phyloP scores from a whole-genome alignment of 106 monocot species.

The Vanilla planifolia region DNA sequence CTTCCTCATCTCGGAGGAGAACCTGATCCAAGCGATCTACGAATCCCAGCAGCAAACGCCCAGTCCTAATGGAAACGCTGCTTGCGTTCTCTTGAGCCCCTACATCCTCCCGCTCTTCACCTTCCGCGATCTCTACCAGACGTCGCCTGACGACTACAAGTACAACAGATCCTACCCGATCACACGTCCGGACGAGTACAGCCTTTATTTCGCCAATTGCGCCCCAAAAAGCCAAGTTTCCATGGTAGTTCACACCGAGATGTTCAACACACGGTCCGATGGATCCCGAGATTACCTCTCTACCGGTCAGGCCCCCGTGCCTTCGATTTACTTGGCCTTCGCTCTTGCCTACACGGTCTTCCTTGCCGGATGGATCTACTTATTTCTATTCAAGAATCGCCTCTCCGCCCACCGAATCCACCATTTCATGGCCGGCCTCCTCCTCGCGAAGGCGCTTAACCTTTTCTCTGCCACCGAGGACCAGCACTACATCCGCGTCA shows the following conservation, averaged over 20 bases:
- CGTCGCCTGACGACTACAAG: conserved; percentile 16
- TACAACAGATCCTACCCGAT: conserved; percentile 47
- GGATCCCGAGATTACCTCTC: conserved; percentile 57
- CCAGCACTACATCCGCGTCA: conserved; percentile 79
- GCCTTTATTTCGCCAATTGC: conserved; percentile 68
- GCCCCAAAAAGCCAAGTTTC: conserved; percentile 34
- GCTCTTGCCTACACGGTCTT: conserved; percentile 50
- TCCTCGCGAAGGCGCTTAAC: conserved; percentile 54
- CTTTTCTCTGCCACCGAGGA: conserved; percentile 80
- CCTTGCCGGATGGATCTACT: conserved; percentile 57
- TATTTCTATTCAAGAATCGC: conserved; percentile 42
- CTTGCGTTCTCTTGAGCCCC: conserved; percentile 50
- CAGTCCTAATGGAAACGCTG: conserved; percentile 13
- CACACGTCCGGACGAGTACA: conserved; percentile 69
- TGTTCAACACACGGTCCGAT: conserved; percentile 50
- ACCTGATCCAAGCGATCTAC: conserved; percentile 54
- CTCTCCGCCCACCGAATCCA: conserved; percentile 67
- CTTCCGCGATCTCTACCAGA: conserved; percentile 35
- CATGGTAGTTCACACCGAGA: conserved; percentile 64
- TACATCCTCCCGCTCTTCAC: conserved; percentile 55
- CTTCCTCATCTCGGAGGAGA: conserved; percentile 70
- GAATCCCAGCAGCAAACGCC: conserved; percentile 18
- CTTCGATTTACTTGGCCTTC: conserved; percentile 51
- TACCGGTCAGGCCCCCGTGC: conserved; percentile 60
- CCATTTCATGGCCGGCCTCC: conserved; percentile 67